A percentile compares a stretch with the other conserved stretches of the same genome.
These are phyloP conservation scores for Xylaria sp. DNA, from an alignment of 2,329 filamentous ascomycete genomes.

Conservation along the genomic window DNA sequence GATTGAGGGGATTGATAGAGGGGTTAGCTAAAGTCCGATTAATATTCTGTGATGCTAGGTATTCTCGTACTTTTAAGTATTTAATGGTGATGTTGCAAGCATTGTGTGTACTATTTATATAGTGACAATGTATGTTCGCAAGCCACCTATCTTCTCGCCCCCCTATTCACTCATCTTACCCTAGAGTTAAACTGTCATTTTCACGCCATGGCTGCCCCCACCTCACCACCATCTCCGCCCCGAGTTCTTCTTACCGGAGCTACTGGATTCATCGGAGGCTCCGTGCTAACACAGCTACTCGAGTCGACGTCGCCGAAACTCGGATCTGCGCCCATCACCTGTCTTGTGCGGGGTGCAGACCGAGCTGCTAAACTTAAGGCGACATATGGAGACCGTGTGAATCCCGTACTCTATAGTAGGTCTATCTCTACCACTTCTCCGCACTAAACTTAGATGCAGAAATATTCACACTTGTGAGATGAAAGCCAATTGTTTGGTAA, in stretches of 20 bases:
- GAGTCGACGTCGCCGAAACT: conserved; percentile 34
- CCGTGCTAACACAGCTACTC: conserved; percentile 39
- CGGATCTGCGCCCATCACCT: conserved; percentile 35
- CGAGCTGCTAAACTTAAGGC: conserved; percentile 38
- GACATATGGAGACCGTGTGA: conserved; percentile 41
- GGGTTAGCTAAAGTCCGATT: conserved; percentile 46
- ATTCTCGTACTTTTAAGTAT: neutral
- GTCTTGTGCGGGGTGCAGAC: conserved; percentile 41
- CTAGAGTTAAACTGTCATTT: neutral
- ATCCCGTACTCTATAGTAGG: conserved; percentile 38
- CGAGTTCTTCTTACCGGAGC: conserved; percentile 44
- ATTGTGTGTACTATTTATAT: conserved; percentile 4
- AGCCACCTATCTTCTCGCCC: neutral
- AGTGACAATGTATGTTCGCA: neutral
- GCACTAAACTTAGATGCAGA: neutral
- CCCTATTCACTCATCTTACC: conserved; percentile 9
- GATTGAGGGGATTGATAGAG: neutral
- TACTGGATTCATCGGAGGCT: conserved; percentile 45
- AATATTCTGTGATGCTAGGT: neutral
- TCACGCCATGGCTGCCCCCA: conserved; percentile 33
- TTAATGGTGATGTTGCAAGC: neutral
- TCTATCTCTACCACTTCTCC: neutral
- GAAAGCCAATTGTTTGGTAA: neutral
- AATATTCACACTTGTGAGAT: neutral
- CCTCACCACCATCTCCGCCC: conserved; percentile 18